Conservation (phyloP, 2,329 filamentous ascomycete genomes). For the Paecilomyces sp. region DNA sequence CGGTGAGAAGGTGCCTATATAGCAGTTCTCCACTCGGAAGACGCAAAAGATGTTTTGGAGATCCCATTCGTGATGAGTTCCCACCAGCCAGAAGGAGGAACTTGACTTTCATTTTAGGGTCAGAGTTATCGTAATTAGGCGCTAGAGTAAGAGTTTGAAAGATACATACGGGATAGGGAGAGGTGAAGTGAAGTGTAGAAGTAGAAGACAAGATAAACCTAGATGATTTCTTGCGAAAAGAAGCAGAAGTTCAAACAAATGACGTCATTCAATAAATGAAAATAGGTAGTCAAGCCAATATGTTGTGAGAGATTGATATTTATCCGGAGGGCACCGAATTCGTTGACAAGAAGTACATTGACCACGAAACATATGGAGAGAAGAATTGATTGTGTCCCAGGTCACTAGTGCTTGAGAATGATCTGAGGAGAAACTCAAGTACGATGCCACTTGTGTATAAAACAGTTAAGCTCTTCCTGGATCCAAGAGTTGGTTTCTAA, state of each 20-base stretch:
- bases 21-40: conserved; percentile 18
- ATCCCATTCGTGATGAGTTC: conserved; percentile 22
- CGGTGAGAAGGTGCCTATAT: conserved; percentile 18
- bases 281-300: not conserved
- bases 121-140: not conserved
- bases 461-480: no score
- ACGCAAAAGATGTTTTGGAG: conserved; percentile 24
- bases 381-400: not conserved
- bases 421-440: no score
- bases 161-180: no score
- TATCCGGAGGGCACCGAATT: no score
- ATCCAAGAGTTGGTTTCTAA: no score
- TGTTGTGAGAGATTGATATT: no score
- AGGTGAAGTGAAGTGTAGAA: no score
- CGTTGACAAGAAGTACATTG: no score
- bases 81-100: conserved; percentile 26
- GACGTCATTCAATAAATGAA: not conserved
- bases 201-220: not conserved
- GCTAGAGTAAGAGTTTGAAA: not conserved
- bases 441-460: no score
- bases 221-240: no score
- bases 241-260: not conserved
- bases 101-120: conserved; percentile 5
- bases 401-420: no score
- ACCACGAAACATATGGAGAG: not conserved